Evolutionary conservation across 2,329 filamentous ascomycete genomes (phyloP).

Genomic region (Penicillium aurantiogriseum): DNA sequence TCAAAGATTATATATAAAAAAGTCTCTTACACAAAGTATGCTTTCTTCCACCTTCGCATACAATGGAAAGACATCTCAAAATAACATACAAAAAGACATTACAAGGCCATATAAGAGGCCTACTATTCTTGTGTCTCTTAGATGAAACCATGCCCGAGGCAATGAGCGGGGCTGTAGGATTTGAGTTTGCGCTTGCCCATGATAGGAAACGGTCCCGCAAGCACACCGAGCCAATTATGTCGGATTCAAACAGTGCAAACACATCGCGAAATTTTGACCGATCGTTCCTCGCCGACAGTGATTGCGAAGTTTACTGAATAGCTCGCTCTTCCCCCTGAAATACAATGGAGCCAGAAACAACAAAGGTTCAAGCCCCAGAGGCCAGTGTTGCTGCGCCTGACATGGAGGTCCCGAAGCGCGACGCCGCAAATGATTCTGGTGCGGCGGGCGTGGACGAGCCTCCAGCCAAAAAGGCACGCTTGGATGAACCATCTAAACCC

Average conservation of each 20-base stretch:
- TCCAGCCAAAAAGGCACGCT: slow-evolving; percentile 60
- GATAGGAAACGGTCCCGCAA: not conserved
- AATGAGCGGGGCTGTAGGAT: not conserved
- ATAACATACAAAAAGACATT: too few species aligned
- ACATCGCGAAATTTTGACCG: slow-evolving; percentile 18
- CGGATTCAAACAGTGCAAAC: slow-evolving; percentile 27
- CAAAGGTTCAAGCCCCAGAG: slow-evolving; percentile 5
- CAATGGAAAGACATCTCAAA: too few species aligned
- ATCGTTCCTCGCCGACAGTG: not conserved
- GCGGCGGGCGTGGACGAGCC: slow-evolving; percentile 37
- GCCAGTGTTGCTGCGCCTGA: slow-evolving; percentile 9
- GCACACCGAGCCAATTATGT: not conserved
- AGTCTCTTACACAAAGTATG: too few species aligned
- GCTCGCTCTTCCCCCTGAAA: not conserved
- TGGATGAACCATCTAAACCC: slow-evolving; percentile 39
- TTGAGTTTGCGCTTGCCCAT: not conserved
- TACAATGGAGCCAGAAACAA: slow-evolving; percentile 7
- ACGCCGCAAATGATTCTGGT: slow-evolving; percentile 21
- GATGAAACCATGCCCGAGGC: too few species aligned
- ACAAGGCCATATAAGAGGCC: too few species aligned
- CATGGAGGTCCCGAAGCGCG: slow-evolving; percentile 21
- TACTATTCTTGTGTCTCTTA: too few species aligned
- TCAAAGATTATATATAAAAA: too few species aligned
- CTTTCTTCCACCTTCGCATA: too few species aligned
- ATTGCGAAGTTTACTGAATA: not conserved